A percentile compares a stretch with the other conserved stretches of the same genome.
Conservation (phyloP, 1,284 basidiomycete genomes). For the Heterobasidion parviporum region DNA sequence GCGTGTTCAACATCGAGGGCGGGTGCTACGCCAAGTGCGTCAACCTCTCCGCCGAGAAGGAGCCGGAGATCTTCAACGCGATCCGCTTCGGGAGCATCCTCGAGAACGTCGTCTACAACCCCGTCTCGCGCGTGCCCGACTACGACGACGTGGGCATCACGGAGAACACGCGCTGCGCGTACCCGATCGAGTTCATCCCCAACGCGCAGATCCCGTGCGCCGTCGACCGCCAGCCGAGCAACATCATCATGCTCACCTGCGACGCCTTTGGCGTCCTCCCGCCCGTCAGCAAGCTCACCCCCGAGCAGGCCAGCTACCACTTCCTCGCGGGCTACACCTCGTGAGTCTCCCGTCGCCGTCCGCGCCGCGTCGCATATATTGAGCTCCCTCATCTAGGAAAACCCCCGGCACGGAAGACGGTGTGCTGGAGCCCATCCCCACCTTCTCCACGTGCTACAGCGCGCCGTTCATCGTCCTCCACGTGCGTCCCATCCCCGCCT, state of each 20-base stretch:
- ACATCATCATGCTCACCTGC: slow-evolving; percentile 98
- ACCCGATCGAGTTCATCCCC: slow-evolving; percentile 95
- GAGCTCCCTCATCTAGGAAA: slow-evolving; percentile 39
- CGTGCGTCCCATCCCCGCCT: slow-evolving; percentile 30
- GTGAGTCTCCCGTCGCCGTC: slow-evolving; percentile 29
- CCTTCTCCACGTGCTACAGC: slow-evolving; percentile 98
- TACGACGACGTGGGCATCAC: slow-evolving; percentile 97
- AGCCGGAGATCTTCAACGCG: slow-evolving; percentile 96
- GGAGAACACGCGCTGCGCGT: slow-evolving; percentile 98
- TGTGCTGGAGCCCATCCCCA: slow-evolving; percentile 95
- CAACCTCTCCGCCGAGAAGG: slow-evolving; percentile 93
- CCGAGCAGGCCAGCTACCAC: slow-evolving; percentile 96
- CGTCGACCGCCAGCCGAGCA: slow-evolving; percentile 79
- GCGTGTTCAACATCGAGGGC: slow-evolving; percentile 99
- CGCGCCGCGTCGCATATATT: background rate
- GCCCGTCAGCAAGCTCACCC: slow-evolving; percentile 87
- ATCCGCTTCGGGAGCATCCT: slow-evolving; percentile 95
- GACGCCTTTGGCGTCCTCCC: slow-evolving; percentile 98
- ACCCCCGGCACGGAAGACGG: slow-evolving; percentile 98
- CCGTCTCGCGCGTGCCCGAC: slow-evolving; percentile 79
- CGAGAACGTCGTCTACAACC: slow-evolving; percentile 98
- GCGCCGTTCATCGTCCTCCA: slow-evolving; percentile 99
- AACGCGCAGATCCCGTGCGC: slow-evolving; percentile 92
- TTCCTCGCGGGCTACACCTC: slow-evolving; percentile 97
- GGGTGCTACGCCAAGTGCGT: slow-evolving; percentile 99